Evolutionary conservation across 306 rosid genomes (phyloP), one percentile per base, ranked within the genome.

Genomic region (Begonia masoniana): DNA sequence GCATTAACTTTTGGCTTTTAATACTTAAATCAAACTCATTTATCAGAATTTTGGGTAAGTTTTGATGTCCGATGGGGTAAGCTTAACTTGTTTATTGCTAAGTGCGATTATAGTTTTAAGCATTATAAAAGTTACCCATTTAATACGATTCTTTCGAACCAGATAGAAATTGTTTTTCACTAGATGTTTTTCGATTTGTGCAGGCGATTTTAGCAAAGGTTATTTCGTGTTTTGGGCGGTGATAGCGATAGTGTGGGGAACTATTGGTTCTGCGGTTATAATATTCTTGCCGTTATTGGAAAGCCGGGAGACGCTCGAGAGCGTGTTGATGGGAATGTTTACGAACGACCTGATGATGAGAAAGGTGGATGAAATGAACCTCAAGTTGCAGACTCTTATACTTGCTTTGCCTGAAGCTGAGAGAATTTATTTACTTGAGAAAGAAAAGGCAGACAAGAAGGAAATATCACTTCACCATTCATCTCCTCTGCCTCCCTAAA

Each of bases 171-270:
- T 26, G 4, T 26, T 26, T 26, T 26, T 26, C 35, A 26, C 35
- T 6, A 26, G 4, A 26, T 26, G 4, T 1, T 26, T 26, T 26
- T 6, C 35, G 35, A 3, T 31, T 51, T 53, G 41, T 69, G 68
- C 82, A 84, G 93, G 97, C 14, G 84, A 59, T 60, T 88, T 82
- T 57, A 74, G 74, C 62, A 10, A 63, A 60, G 82, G 88, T 13
- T 88, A 84, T 74, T 82, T 88, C 76, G 75, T 73, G 70, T 76
- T 84, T 56, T 88, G 92, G 96, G 88, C 95, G 14, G 80, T 84
- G 65, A 73, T 88, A 69, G 86, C 97, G 45, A 71, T 82, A 69
- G 95, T 63, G n/a, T 84, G 95, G 95, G 97, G 97, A 2, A 79
- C 88, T 9, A 56, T 84, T 57, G 97, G 87, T 47, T 88, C 97